Percentiles rank a stretch among this genome's conserved stretches.
Evolutionary conservation across 225 moss, liverwort and hornwort genomes (phyloP).

Genomic region (Straminergon stramineum): DNA sequence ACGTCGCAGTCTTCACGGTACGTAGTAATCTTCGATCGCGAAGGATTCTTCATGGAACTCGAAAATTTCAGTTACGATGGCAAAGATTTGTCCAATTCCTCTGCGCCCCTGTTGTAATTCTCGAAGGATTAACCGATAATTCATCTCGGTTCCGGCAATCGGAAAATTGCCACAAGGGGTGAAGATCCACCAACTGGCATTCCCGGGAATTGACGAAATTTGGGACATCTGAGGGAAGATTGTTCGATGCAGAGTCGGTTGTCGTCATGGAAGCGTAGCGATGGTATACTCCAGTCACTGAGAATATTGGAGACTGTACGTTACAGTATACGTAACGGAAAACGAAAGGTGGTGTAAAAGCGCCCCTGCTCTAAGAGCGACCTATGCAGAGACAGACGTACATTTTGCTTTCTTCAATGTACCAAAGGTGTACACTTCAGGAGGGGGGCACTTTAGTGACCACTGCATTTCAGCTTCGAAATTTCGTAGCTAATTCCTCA

Average conservation of each 20-base stretch:
- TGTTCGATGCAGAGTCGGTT: neutral
- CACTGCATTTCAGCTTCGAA: neutral
- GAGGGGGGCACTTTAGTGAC: accelerated
- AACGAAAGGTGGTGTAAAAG: neutral
- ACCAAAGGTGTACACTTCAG: accelerated
- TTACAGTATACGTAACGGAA: neutral
- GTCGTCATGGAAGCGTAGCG: neutral
- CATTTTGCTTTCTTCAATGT: neutral
- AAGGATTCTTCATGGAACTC: neutral
- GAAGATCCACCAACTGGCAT: neutral
- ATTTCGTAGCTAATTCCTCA: accelerated
- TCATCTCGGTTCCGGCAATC: neutral
- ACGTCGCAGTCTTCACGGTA: neutral
- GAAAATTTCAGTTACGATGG: neutral
- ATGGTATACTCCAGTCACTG: too few species aligned
- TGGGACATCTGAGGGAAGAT: neutral
- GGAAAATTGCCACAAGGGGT: neutral
- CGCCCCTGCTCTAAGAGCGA: neutral
- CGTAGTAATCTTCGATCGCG: neutral
- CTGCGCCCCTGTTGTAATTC: neutral
- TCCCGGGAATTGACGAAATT: neutral
- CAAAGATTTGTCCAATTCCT: neutral
- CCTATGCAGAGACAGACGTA: neutral
- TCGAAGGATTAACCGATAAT: neutral
- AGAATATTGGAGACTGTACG: neutral